Evolutionary conservation across 225 moss, liverwort and hornwort species (phyloP), one percentile per base, ranked within the genome.

Genomic region (Marchantia polymorpha): DNA sequence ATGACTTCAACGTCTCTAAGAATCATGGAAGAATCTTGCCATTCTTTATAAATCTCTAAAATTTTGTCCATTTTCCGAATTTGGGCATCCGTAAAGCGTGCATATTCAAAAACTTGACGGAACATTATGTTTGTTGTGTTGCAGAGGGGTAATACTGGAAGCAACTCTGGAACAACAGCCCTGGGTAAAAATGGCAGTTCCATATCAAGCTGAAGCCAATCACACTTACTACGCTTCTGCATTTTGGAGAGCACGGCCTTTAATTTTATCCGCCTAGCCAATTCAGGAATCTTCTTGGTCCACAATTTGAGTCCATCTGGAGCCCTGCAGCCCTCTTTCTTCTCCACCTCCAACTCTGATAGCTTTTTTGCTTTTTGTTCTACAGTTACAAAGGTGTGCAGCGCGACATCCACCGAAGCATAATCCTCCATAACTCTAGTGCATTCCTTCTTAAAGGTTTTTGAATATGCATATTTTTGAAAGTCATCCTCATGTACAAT

Each of bases 371-470:
- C 80, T 73, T 84, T 86, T 26, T 84, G 81, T 64, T 91, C 83
- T 27, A 82, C 68, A 4, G 92, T 93, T n/a, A 94, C 89, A 82
- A 89, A 99, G 10, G 94, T 93, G 75, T 95, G 92, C 46, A 99
- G 88, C n/a, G 85, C 25, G 12, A 82, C 85, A 47, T 86, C 86
- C 77, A 84, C 89, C 8, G 90, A 87, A 15, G 86, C 81, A 30
- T 89, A 93, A 0, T 73, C 81, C 69, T 99, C 90, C 51, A 49
- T 74, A 2, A 78, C 90, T 59, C 89, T 88, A 58, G 81, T 80
- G 69, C 93, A 93, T 23, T 85, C 17, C 27, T 88, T 90, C 83
- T 90, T 83, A 29, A 80, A 83, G 16, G 73, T 82, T 79, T 94
- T 99, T 8, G 87, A 80, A 55, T 65, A 69, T 26, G 87, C 81